These are phyloP conservation scores for Syzygium oleosum DNA, from an alignment of 345 rosid species.

Conservation along the genomic window DNA sequence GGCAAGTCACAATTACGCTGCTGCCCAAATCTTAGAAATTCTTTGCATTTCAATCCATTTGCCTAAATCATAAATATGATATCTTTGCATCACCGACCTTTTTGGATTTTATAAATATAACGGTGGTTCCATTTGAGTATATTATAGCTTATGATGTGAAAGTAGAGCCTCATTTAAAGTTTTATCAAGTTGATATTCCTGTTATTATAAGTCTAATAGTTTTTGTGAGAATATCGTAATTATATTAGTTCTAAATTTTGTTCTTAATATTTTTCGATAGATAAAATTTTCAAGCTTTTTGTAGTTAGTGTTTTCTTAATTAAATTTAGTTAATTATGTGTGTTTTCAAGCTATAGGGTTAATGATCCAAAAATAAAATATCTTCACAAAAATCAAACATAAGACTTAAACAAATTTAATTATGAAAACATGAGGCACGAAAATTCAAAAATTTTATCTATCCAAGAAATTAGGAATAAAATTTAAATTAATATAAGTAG, in stretches of 20 bases:
- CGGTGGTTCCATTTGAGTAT: not conserved
- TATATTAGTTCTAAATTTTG: not conserved
- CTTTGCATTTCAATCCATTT: not conserved
- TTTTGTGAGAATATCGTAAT: not conserved
- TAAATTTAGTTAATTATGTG: not conserved
- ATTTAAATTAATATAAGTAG: too few species aligned
- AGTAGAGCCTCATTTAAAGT: not conserved
- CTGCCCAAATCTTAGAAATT: not conserved
- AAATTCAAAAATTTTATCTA: not conserved
- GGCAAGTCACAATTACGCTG: accelerated
- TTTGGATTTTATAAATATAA: not conserved
- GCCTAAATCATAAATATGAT: not conserved
- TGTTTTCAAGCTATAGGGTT: not conserved
- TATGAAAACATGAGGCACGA: not conserved
- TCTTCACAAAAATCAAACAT: not conserved
- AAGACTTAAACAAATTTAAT: not conserved
- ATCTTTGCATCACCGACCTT: not conserved
- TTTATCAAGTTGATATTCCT: not conserved
- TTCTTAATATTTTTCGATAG: not conserved
- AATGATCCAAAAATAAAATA: not conserved
- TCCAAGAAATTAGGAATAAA: not conserved
- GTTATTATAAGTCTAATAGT: not conserved
- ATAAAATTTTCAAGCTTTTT: not conserved
- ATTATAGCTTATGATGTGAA: not conserved
- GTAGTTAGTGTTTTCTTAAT: not conserved